phyloP scores from a whole-genome alignment of 2,329 filamentous ascomycete species.

The Aulographum hederae region DNA sequence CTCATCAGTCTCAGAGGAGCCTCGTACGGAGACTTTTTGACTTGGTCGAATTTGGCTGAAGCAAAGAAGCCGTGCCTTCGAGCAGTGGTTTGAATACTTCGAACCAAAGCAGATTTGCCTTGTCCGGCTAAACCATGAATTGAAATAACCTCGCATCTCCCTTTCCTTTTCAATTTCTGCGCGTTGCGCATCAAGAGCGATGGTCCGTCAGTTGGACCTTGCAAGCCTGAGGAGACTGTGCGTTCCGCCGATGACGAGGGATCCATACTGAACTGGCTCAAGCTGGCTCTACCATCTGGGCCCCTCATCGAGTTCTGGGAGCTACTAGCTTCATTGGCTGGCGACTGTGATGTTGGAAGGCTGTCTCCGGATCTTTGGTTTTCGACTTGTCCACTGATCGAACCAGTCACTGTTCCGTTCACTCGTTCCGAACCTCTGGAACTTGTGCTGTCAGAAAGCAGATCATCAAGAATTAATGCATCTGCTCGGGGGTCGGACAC shows the following conservation, averaged over 20 bases:
- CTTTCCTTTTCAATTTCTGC: conserved; percentile 13
- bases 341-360: not conserved
- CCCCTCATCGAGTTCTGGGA: not conserved
- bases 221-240: not conserved
- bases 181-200: not conserved
- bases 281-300: not conserved
- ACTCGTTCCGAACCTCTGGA: conserved; percentile 33
- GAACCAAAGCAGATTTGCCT: conserved; percentile 42
- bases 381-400: not conserved
- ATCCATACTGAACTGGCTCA: not conserved
- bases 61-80: conserved; percentile 42
- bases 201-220: conserved; percentile 5
- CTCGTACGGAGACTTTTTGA: conserved; percentile 41
- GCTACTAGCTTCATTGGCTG: not conserved
- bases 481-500: conserved; percentile 28
- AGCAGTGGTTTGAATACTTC: conserved; percentile 36
- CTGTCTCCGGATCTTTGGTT: not conserved
- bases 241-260: not conserved
- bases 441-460: conserved; percentile 28
- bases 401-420: conserved; percentile 12
- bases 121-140: conserved; percentile 36
- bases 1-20: conserved; percentile 41
- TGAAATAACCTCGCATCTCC: conserved; percentile 41
- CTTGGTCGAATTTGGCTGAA: conserved; percentile 39
- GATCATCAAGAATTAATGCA: conserved; percentile 28